Percentiles rank a stretch among this genome's conserved stretches.
Conservation (phyloP, 2,329 filamentous ascomycete species). For the Daldinia sp. region DNA sequence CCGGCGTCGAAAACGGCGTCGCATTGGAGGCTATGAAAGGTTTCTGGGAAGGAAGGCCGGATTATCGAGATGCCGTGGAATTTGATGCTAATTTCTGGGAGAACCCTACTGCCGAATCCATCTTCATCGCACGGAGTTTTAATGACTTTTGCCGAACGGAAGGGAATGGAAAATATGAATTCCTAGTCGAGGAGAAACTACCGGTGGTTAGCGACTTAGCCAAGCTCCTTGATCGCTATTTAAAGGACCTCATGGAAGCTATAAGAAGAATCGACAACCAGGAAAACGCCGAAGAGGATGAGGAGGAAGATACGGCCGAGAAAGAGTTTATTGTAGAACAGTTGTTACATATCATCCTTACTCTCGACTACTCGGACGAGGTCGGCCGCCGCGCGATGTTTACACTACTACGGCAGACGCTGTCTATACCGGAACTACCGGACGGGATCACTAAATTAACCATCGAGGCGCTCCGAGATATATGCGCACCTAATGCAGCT, state of each 20-base stretch:
- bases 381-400: constrained; percentile 97
- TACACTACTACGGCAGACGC: constrained; percentile 83
- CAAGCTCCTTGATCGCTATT: constrained; percentile 85
- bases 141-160: constrained; percentile 90
- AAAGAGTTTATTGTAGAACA: constrained; percentile 97
- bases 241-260: constrained; percentile 74
- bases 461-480: constrained; percentile 82
- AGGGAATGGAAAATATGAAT: constrained; percentile 78
- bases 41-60: constrained; percentile 93
- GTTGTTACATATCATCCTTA: constrained; percentile 89
- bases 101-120: constrained; percentile 83
- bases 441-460: constrained; percentile 93
- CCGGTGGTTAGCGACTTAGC: constrained; percentile 94
- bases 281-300: constrained; percentile 67
- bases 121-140: constrained; percentile 91
- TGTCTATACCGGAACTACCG: constrained; percentile 87
- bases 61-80: constrained; percentile 78
- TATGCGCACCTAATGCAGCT: constrained; percentile 79
- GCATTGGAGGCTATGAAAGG: constrained; percentile 94
- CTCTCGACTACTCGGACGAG: constrained; percentile 97
- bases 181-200: constrained; percentile 88
- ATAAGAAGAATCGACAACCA: constrained; percentile 68
- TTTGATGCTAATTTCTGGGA: constrained; percentile 85
- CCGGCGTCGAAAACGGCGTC: constrained; percentile 88
- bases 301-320: constrained; percentile 85